A percentile compares a stretch with the other conserved stretches of the same genome.
Conservation (phyloP, 2,329 filamentous ascomycete species). For the Exophiala spinifera region DNA sequence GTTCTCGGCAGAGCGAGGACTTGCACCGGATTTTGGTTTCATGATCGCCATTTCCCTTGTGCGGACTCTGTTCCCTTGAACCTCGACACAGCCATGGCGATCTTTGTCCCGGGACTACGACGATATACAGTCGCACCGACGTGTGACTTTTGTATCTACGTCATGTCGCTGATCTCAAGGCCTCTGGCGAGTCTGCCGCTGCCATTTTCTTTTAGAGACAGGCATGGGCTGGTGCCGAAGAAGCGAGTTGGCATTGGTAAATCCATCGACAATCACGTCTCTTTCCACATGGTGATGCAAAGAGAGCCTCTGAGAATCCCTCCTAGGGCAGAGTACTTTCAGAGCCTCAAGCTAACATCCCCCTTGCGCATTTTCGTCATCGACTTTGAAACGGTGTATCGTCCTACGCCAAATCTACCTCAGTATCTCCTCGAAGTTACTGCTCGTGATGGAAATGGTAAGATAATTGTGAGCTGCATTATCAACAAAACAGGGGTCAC, state of each 20-base stretch:
- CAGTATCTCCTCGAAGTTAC: not conserved
- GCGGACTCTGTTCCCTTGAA: not conserved
- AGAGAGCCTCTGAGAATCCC: no score
- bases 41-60: not conserved
- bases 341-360: no score
- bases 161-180: not conserved
- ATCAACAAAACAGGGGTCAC: slow-evolving; percentile 10
- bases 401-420: no score
- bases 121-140: not conserved
- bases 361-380: no score
- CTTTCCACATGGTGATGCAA: no score
- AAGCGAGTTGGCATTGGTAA: not conserved
- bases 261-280: not conserved
- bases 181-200: not conserved
- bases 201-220: not conserved
- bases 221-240: not conserved
- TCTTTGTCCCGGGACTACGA: not conserved
- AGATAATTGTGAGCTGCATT: slow-evolving; percentile 5
- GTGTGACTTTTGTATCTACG: not conserved
- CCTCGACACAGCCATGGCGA: not conserved
- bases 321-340: no score
- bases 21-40: not conserved
- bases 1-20: no score
- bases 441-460: slow-evolving; percentile 4
- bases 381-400: no score